Conservation (phyloP, 2,329 filamentous ascomycete genomes). For the Arachnomyces sp. region DNA sequence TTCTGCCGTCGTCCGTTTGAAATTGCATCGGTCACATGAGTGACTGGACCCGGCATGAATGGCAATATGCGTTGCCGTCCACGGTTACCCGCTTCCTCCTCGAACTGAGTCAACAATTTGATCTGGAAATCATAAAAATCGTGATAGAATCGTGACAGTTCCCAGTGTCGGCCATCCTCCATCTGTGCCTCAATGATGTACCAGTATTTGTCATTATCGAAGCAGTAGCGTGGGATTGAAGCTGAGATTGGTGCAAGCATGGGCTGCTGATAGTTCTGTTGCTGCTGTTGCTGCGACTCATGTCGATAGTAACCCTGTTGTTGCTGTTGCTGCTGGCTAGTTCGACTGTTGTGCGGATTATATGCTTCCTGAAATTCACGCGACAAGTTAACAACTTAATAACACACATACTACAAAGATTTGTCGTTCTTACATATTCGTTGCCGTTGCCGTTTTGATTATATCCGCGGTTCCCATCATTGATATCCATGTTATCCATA, state of each 20-base stretch:
- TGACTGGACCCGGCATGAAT: slow-evolving; percentile 97
- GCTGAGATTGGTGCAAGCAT: slow-evolving; percentile 72
- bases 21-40: slow-evolving; percentile 96
- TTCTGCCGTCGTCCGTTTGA: slow-evolving; percentile 89
- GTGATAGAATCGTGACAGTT: slow-evolving; percentile 89
- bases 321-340: slow-evolving; percentile 23
- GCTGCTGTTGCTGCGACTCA: slow-evolving; percentile 38
- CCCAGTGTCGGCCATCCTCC: slow-evolving; percentile 87
- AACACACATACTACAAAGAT: slow-evolving; percentile 14
- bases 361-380: slow-evolving; percentile 15
- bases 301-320: too few relatives aligned
- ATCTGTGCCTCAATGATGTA: slow-evolving; percentile 90
- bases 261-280: slow-evolving; percentile 39
- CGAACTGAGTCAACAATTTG: slow-evolving; percentile 82
- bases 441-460: slow-evolving; percentile 45
- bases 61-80: slow-evolving; percentile 75
- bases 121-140: slow-evolving; percentile 99
- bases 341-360: slow-evolving; percentile 38
- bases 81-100: slow-evolving; percentile 83
- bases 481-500: slow-evolving; percentile 73
- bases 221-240: slow-evolving; percentile 86
- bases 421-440: slow-evolving; percentile 41
- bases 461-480: slow-evolving; percentile 46
- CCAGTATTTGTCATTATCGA: slow-evolving; percentile 97
- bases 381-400: slow-evolving; percentile 8